Percentiles rank a stretch among this genome's conserved stretches.
Evolutionary conservation across 1,284 basidiomycete species (phyloP).

Genomic region (Sutorius eximius): DNA sequence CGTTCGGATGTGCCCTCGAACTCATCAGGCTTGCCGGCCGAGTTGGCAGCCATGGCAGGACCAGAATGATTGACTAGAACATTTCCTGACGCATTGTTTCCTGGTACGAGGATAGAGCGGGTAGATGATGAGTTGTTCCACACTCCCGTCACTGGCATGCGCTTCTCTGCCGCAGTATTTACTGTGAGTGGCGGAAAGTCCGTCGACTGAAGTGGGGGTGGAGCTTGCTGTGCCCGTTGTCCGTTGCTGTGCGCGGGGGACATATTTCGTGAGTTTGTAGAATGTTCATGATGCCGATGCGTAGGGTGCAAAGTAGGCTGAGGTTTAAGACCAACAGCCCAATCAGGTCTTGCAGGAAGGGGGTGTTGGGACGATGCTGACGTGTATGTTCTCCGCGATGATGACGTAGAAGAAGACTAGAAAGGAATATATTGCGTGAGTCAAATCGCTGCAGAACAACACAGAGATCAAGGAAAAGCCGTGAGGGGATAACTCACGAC

Average conservation of each 20-base stretch:
- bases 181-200: conserved; percentile 72
- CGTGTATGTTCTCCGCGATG: conserved; percentile 70
- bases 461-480: neutral
- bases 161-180: conserved; percentile 46
- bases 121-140: conserved; percentile 64
- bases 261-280: conserved; percentile 39
- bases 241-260: conserved; percentile 41
- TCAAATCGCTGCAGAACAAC: neutral
- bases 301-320: conserved; percentile 59
- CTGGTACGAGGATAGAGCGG: conserved; percentile 53
- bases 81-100: conserved; percentile 24
- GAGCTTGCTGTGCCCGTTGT: conserved; percentile 35
- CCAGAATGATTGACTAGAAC: conserved; percentile 42
- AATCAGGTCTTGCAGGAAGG: conserved; percentile 76
- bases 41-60: conserved; percentile 7
- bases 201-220: conserved; percentile 53
- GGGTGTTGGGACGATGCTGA: conserved; percentile 76
- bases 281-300: conserved; percentile 45
- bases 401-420: conserved; percentile 72
- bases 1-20: conserved; percentile 50
- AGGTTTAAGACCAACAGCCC: conserved; percentile 79
- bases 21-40: conserved; percentile 43
- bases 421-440: conserved; percentile 11
- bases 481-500: conserved; percentile 53
- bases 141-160: conserved; percentile 55